Evolutionary conservation across 1,139 yeast genomes (phyloP).

Genomic region (Scheffersomyces insectosa): DNA sequence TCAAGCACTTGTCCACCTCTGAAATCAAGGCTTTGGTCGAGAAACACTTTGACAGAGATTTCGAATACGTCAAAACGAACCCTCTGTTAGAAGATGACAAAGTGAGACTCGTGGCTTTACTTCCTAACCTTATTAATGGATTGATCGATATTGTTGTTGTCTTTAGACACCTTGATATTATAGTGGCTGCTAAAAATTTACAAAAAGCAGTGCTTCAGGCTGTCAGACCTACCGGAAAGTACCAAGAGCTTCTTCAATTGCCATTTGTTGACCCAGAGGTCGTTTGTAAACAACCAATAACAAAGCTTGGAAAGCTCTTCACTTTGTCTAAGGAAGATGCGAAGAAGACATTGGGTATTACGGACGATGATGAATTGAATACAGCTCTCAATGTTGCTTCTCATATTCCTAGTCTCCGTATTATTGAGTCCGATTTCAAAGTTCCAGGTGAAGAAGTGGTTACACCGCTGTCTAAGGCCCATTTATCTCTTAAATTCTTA

Average conservation of each 20-base stretch:
- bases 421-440: slow-evolving; percentile 70
- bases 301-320: slow-evolving; percentile 68
- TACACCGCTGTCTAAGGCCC: slow-evolving; percentile 74
- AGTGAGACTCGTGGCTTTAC: slow-evolving; percentile 58
- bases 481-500: slow-evolving; percentile 71
- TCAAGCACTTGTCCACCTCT: slow-evolving; percentile 38
- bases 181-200: slow-evolving; percentile 62
- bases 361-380: slow-evolving; percentile 44
- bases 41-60: slow-evolving; percentile 58
- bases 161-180: slow-evolving; percentile 71
- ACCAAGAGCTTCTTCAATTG: slow-evolving; percentile 74
- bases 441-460: slow-evolving; percentile 87
- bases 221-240: slow-evolving; percentile 54
- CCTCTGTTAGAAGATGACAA: slow-evolving; percentile 40
- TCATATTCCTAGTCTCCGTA: slow-evolving; percentile 67
- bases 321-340: slow-evolving; percentile 58
- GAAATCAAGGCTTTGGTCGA: slow-evolving; percentile 54
- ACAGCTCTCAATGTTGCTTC: slow-evolving; percentile 61
- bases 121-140: slow-evolving; percentile 70
- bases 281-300: slow-evolving; percentile 45
- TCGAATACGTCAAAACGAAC: slow-evolving; percentile 19
- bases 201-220: slow-evolving; percentile 80
- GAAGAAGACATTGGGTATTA: slow-evolving; percentile 56
- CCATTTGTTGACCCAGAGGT: slow-evolving; percentile 62
- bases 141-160: slow-evolving; percentile 78